These are phyloP conservation scores for Solanum megistacrolobum DNA, from an alignment of 257 asterid species.

Conservation along the genomic window DNA sequence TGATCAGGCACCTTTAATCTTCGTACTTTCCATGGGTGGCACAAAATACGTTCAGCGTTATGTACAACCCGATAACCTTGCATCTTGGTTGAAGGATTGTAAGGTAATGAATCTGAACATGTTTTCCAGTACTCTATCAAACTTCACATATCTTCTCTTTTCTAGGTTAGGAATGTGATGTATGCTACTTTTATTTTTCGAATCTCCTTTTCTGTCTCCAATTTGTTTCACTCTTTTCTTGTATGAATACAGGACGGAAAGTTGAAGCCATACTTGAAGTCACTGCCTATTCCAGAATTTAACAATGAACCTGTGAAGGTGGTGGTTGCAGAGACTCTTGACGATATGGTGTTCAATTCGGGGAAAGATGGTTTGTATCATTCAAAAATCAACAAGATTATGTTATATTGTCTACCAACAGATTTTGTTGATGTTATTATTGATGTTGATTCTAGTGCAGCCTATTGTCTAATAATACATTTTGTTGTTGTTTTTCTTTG, in stretches of 20 bases:
- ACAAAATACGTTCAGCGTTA: slow-evolving; percentile 46
- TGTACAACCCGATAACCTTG: slow-evolving; percentile 50
- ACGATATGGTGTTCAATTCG: slow-evolving; percentile 57
- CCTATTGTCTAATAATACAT: background rate
- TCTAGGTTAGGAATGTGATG: background rate
- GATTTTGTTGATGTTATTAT: background rate
- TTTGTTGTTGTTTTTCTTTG: background rate
- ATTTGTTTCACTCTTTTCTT: background rate
- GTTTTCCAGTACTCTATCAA: background rate
- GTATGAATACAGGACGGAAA: slow-evolving; percentile 43
- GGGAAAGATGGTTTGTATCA: slow-evolving; percentile 56
- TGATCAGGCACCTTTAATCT: slow-evolving; percentile 55
- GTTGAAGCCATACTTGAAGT: slow-evolving; percentile 47
- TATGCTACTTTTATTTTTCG: background rate
- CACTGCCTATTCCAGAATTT: slow-evolving; percentile 72
- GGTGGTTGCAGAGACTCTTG: slow-evolving; percentile 56
- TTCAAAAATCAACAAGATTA: background rate
- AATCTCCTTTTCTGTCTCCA: background rate
- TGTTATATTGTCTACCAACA: background rate
- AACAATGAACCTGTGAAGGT: slow-evolving; percentile 77
- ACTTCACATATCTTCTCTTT: background rate
- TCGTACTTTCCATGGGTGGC: slow-evolving; percentile 39
- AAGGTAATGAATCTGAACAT: slow-evolving; percentile 20
- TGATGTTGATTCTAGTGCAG: background rate
- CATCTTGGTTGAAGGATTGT: slow-evolving; percentile 56